phyloP scores from a whole-genome alignment of 495 filamentous ascomycete genomes.

The Entonaema liquescens region DNA sequence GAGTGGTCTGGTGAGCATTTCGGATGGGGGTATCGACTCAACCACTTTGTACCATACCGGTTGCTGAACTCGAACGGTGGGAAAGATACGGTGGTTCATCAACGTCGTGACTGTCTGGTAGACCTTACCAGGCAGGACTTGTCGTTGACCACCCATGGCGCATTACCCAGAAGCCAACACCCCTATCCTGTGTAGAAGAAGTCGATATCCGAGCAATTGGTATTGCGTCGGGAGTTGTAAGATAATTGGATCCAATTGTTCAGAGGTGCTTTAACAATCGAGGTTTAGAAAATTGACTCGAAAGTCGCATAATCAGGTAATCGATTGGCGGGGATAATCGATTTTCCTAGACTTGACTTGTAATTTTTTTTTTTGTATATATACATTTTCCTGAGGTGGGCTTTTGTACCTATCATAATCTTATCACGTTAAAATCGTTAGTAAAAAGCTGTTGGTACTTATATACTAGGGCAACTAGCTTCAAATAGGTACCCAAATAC shows the following conservation, averaged over 20 bases:
- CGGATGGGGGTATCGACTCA: slow-evolving; percentile 77
- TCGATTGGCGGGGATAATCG: slow-evolving; percentile 21
- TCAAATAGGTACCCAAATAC: not conserved
- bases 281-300: slow-evolving; percentile 10
- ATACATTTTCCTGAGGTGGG: not conserved
- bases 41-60: slow-evolving; percentile 84
- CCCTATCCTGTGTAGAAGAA: slow-evolving; percentile 4
- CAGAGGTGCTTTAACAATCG: not conserved
- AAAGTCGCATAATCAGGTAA: not conserved
- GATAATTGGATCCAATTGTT: not conserved
- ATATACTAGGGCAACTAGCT: no score
- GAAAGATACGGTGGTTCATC: slow-evolving; percentile 40
- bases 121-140: slow-evolving; percentile 36
- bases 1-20: slow-evolving; percentile 73
- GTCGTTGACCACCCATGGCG: slow-evolving; percentile 46
- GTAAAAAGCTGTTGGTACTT: not conserved
- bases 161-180: not conserved
- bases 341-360: slow-evolving; percentile 20
- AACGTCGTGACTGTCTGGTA: slow-evolving; percentile 41
- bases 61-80: slow-evolving; percentile 47
- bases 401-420: not conserved
- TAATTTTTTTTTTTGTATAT: slow-evolving; percentile 1
- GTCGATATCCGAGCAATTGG: slow-evolving; percentile 13
- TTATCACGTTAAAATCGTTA: not conserved
- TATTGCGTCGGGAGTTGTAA: slow-evolving; percentile 4